phyloP scores from a whole-genome alignment of 257 asterid genomes.

The Rubia yunnanensis region DNA sequence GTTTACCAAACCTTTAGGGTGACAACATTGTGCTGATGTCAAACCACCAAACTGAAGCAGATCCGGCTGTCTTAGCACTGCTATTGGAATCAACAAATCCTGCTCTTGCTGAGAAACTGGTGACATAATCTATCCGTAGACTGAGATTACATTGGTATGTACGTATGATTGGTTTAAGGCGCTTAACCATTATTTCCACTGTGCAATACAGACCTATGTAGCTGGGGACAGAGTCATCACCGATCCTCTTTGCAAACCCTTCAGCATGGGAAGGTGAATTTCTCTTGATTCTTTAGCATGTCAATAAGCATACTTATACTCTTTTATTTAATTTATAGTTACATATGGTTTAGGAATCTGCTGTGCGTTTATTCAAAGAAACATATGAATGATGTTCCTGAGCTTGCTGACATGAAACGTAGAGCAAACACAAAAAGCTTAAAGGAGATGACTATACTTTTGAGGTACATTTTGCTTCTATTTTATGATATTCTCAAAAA shows the following conservation, averaged over 20 bases:
- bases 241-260: constrained; percentile 97
- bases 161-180: neutral
- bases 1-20: constrained; percentile 43
- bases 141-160: constrained; percentile 6
- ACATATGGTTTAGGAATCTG: constrained; percentile 58
- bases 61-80: constrained; percentile 84
- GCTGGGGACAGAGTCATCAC: constrained; percentile 97
- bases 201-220: constrained; percentile 60
- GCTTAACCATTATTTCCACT: constrained; percentile 8
- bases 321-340: constrained; percentile 11
- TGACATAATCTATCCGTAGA: constrained; percentile 17
- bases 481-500: neutral
- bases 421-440: constrained; percentile 90
- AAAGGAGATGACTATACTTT: constrained; percentile 85
- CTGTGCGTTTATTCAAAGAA: constrained; percentile 88
- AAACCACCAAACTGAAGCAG: constrained; percentile 98
- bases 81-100: constrained; percentile 72
- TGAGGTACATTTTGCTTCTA: constrained; percentile 39
- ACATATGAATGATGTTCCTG: constrained; percentile 83
- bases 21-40: constrained; percentile 83
- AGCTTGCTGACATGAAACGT: constrained; percentile 72
- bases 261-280: constrained; percentile 94
- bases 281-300: constrained; percentile 8
- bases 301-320: constrained; percentile 5
- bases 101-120: constrained; percentile 74